These are phyloP conservation scores for Margaritispora aquatica DNA, from an alignment of 495 filamentous ascomycete species.

Conservation along the genomic window DNA sequence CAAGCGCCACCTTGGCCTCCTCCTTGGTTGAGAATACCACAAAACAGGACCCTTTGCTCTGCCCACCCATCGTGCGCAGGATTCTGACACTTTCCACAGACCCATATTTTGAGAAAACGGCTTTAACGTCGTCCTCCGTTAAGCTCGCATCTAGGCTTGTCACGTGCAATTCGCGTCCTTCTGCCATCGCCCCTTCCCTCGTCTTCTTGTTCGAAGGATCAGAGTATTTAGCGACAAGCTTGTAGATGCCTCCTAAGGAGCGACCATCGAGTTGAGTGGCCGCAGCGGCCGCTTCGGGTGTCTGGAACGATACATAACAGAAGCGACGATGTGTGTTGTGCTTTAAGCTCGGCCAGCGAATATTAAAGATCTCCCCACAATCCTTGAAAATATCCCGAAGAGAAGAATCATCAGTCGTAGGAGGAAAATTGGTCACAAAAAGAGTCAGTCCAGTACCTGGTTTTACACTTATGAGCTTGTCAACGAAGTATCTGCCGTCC, in stretches of 20 bases:
- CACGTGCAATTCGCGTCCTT: constrained; percentile 84
- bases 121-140: constrained; percentile 59
- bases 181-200: constrained; percentile 74
- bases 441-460: constrained; percentile 70
- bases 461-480: constrained; percentile 62
- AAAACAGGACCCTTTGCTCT: constrained; percentile 68
- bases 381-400: constrained; percentile 69
- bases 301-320: constrained; percentile 85
- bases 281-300: constrained; percentile 51
- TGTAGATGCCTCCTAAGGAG: constrained; percentile 55
- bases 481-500: constrained; percentile 68
- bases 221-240: constrained; percentile 73
- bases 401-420: constrained; percentile 73
- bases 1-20: constrained; percentile 57
- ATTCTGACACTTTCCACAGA: constrained; percentile 63
- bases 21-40: constrained; percentile 71
- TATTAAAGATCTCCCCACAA: constrained; percentile 74
- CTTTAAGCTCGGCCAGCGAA: constrained; percentile 88
- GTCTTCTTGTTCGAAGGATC: constrained; percentile 70
- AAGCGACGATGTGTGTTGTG: constrained; percentile 84
- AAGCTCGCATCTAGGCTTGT: constrained; percentile 62
- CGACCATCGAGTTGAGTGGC: constrained; percentile 68
- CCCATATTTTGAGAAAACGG: constrained; percentile 69
- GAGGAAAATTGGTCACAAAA: constrained; percentile 88
- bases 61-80: constrained; percentile 53